Conservation (phyloP, 257 asterid species). For the Thymus quinquecostatus region DNA sequence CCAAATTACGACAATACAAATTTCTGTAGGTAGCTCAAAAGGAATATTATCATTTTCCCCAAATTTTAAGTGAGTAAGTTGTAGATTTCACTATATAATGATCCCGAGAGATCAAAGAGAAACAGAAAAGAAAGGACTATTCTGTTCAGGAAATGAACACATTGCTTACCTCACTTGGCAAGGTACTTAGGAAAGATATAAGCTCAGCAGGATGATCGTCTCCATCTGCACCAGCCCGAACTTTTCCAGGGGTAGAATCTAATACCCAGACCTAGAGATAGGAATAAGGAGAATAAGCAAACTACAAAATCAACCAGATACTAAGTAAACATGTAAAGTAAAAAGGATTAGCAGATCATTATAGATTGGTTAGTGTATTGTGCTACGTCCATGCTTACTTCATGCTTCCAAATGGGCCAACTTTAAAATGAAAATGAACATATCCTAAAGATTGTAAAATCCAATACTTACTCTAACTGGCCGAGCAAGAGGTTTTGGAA, state of each 20-base stretch:
- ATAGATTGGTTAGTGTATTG: slow-evolving; percentile 12
- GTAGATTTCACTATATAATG: slow-evolving; percentile 3
- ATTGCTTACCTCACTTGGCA: slow-evolving; percentile 67
- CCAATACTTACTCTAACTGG: slow-evolving; percentile 85
- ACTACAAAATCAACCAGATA: neutral
- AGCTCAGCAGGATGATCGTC: slow-evolving; percentile 98
- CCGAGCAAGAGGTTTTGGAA: slow-evolving; percentile 93
- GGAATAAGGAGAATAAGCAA: slow-evolving; percentile 10
- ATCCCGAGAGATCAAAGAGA: neutral
- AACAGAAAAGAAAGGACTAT: slow-evolving; percentile 8
- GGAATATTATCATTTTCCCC: neutral
- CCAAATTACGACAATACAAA: neutral
- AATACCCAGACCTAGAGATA: slow-evolving; percentile 81
- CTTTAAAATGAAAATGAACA: neutral
- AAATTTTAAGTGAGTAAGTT: neutral
- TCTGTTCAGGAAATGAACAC: slow-evolving; percentile 23
- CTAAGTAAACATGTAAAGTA: neutral
- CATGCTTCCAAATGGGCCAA: slow-evolving; percentile 12
- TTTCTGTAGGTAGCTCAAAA: slow-evolving; percentile 1
- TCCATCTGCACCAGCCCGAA: slow-evolving; percentile 94
- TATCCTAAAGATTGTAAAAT: neutral
- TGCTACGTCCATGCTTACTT: neutral
- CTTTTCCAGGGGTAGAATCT: slow-evolving; percentile 97
- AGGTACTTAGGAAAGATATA: slow-evolving; percentile 65
- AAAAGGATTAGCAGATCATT: slow-evolving; percentile 2